phyloP scores from a whole-genome alignment of 1,284 basidiomycete genomes.

The Ceratobasidium sp. region DNA sequence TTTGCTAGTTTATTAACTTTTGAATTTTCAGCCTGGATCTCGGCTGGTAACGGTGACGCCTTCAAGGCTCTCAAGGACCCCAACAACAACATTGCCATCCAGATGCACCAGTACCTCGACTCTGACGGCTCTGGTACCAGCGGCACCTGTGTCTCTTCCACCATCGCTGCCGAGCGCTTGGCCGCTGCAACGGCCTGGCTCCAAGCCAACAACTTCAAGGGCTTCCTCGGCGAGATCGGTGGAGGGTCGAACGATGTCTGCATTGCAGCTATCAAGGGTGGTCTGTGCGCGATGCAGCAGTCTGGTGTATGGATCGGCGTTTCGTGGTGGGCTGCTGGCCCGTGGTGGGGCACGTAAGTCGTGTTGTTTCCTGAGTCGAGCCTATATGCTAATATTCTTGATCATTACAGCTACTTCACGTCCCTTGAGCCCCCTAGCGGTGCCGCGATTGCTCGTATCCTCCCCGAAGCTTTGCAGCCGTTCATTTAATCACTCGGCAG shows the following conservation, averaged over 20 bases:
- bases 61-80: conserved; percentile 67
- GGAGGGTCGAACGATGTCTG: conserved; percentile 66
- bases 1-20: neutral
- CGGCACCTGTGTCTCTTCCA: conserved; percentile 65
- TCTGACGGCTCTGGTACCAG: conserved; percentile 70
- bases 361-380: neutral
- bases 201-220: conserved; percentile 67
- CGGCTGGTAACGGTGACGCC: conserved; percentile 66
- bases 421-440: conserved; percentile 64
- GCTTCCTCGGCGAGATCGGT: conserved; percentile 72
- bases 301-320: conserved; percentile 68
- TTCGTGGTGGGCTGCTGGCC: conserved; percentile 49
- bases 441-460: conserved; percentile 62
- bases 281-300: conserved; percentile 68
- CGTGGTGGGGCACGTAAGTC: conserved; percentile 39
- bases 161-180: conserved; percentile 68
- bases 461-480: conserved; percentile 67
- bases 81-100: conserved; percentile 70
- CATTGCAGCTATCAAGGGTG: conserved; percentile 65
- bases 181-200: conserved; percentile 68
- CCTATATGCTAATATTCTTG: neutral
- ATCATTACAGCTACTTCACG: conserved; percentile 36
- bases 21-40: conserved; percentile 59
- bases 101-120: conserved; percentile 78
- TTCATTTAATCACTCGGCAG: conserved; percentile 59